These are phyloP conservation scores for Pulveroboletus sp. DNA, from an alignment of 768 basidiomycete genomes.

Conservation along the genomic window DNA sequence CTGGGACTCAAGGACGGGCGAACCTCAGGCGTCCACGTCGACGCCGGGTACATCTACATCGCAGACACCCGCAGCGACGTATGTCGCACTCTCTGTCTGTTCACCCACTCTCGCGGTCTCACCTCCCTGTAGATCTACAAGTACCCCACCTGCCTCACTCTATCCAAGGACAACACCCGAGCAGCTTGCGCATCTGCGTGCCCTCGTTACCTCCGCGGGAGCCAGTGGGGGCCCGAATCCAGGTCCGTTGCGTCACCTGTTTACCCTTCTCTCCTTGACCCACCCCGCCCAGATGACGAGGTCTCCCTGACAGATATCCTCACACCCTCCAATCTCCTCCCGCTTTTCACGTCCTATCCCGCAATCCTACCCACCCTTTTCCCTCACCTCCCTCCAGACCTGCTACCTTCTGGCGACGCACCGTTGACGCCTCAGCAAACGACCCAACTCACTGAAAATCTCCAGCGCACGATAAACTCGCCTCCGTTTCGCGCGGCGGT, in stretches of 20 bases:
- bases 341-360: constrained; percentile 67
- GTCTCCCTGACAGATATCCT: constrained; percentile 71
- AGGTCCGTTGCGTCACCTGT: constrained; percentile 8
- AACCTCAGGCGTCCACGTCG: constrained; percentile 46
- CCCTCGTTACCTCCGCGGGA: constrained; percentile 46
- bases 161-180: constrained; percentile 44
- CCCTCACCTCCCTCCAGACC: constrained; percentile 67
- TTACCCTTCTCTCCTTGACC: not conserved
- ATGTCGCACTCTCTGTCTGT: not conserved
- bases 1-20: constrained; percentile 45
- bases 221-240: constrained; percentile 24
- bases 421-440: constrained; percentile 23
- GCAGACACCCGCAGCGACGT: constrained; percentile 30
- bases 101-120: not conserved
- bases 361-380: constrained; percentile 65
- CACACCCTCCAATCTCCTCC: constrained; percentile 64
- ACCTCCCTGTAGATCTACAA: constrained; percentile 8
- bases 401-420: constrained; percentile 68
- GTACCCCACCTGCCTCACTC: constrained; percentile 2
- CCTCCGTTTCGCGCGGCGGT: constrained; percentile 83
- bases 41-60: constrained; percentile 29
- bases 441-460: constrained; percentile 40
- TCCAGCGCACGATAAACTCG: constrained; percentile 73
- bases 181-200: constrained; percentile 58
- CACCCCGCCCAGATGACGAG: constrained; percentile 35